Evolutionary conservation across 306 rosid species (phyloP), one percentile per base, ranked within the genome.

Genomic region (Ammopiptanthus mongolicus): DNA sequence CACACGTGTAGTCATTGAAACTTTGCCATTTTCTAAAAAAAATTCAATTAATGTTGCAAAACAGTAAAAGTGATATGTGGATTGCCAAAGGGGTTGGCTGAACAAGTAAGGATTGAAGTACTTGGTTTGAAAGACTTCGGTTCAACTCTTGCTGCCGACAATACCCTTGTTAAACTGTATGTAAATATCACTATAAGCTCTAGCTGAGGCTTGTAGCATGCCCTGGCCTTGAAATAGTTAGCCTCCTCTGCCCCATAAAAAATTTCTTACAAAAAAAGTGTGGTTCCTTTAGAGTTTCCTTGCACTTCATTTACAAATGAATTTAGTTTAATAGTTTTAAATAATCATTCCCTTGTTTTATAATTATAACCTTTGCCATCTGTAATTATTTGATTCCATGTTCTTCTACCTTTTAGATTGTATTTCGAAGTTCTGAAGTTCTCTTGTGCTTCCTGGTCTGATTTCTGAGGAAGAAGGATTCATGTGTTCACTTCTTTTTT

Each of bases 141-240:
- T 74, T 61, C 33, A 36, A 61, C 61, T 74, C 28, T 63, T 47
- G 55, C 36, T 61, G 21, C 71, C 60, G 48, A 18, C 51, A 46
- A 31, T 47, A 46, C 62, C 58, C 51, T 47, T 8, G 25, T 5
- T 46, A 48, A 74, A 46, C 36, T 7, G 50, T 39, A 10, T 36
- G 19, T 75, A 65, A 50, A 56, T 41, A 55, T 55, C 59, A 25
- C 5, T 8, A n/a, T 37, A 21, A 55, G 33, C 59, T 65, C 67
- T 17, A 42, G 25, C 58, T 1, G 12, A 53, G 57, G 48, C 73
- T 41, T 28, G 23, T 64, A 10, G 33, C 46, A 28, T 46, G 44
- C 69, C 42, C 25, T 75, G 72, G 31, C 44, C 72, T 75, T 63
- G 65, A 44, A 63, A 51, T 60, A 31, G 19, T 53, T 74, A 28